Percentiles rank a stretch among this genome's conserved stretches.
Conservation (phyloP, 164 flowering plant genomes). For the Malania oleifera region DNA sequence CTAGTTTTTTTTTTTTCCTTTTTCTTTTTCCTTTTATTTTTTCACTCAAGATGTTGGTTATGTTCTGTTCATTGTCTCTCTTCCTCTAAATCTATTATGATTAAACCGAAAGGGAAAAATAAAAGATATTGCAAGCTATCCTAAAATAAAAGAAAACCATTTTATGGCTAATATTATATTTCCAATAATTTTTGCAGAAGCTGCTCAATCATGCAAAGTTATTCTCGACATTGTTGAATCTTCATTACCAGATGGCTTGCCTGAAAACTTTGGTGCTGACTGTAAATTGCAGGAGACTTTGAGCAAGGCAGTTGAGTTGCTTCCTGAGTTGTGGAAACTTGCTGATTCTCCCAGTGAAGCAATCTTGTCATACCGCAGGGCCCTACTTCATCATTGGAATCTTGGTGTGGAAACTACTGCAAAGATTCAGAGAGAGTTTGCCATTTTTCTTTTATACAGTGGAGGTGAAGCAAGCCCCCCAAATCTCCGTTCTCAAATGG, state of each 20-base stretch:
- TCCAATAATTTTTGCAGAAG: constrained; percentile 9
- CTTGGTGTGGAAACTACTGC: constrained; percentile 1
- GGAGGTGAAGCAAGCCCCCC: constrained; percentile 4
- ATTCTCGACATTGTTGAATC: constrained; percentile 9
- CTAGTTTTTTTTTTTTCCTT: too few relatives aligned
- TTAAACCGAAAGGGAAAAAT: too few relatives aligned
- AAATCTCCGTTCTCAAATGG: constrained; percentile 5
- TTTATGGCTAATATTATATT: constrained; percentile 3
- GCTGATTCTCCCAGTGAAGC: constrained; percentile 2
- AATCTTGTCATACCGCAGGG: constrained; percentile 4
- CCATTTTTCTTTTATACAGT: constrained; percentile 7
- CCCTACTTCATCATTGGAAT: constrained; percentile 2
- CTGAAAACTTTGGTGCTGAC: constrained; percentile 6
- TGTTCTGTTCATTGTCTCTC: too few relatives aligned
- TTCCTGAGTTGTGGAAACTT: constrained; percentile 9
- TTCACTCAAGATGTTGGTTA: too few relatives aligned
- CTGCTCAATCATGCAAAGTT: constrained; percentile 8
- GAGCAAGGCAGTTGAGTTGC: constrained; percentile 7
- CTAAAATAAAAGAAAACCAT: neutral
- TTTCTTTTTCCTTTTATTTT: too few relatives aligned
- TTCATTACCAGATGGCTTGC: constrained; percentile 6
- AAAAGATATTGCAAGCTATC: too few relatives aligned
- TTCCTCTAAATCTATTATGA: too few relatives aligned
- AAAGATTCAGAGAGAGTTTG: constrained; percentile 2
- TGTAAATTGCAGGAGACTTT: constrained; percentile 7